Evolutionary conservation across 2,329 filamentous ascomycete species (phyloP).

Genomic region (Ceratocystis huliohia): DNA sequence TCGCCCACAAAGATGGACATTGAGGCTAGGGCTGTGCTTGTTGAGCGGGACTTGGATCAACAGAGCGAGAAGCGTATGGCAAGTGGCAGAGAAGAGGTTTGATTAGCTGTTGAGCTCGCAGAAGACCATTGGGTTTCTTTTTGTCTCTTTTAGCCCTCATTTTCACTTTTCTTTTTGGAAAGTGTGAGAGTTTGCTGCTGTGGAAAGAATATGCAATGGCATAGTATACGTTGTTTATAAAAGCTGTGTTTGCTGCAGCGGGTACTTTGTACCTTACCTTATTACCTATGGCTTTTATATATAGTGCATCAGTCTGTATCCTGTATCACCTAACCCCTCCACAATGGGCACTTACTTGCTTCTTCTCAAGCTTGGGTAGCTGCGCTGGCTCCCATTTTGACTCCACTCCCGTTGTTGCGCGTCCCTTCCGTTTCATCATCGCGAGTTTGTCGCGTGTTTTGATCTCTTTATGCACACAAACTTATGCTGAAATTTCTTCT

Average conservation of each 20-base stretch:
- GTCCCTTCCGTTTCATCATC: conserved; percentile 13
- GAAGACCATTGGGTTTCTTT: too few species aligned
- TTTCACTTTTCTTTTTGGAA: background rate
- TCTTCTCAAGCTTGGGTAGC: background rate
- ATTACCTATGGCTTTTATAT: background rate
- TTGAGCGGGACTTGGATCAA: background rate
- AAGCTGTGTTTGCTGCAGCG: background rate
- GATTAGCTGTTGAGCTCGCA: background rate
- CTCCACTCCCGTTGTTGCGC: conserved; percentile 8
- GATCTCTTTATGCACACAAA: conserved; percentile 2
- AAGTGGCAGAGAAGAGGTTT: background rate
- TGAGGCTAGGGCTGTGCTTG: background rate
- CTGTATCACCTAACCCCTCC: background rate
- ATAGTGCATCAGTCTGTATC: too few species aligned
- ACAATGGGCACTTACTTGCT: conserved; percentile 1
- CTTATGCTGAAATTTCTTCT: background rate
- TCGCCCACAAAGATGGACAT: conserved; percentile 6
- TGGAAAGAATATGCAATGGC: background rate
- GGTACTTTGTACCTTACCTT: background rate
- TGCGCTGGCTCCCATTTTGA: background rate
- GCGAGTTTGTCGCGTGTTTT: conserved; percentile 2
- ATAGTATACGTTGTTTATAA: background rate
- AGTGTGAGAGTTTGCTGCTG: background rate
- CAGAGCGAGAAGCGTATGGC: background rate
- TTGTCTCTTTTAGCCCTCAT: too few species aligned